Evolutionary conservation across 139 green algal species (phyloP).

Genomic region (Asterochloris erici): DNA sequence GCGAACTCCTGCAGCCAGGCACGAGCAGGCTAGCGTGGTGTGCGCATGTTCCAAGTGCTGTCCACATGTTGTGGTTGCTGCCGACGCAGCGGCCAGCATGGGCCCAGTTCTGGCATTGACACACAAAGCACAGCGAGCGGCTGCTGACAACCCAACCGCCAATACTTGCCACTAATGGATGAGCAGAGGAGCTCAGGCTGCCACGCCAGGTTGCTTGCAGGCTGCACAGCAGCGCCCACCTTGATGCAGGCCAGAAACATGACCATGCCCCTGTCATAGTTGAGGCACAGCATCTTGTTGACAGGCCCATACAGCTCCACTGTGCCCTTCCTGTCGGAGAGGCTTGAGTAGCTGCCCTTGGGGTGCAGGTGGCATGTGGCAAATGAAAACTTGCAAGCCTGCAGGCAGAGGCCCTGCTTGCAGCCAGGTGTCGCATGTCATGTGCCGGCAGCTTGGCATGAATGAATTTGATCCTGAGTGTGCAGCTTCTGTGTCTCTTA

Average conservation of each 20-base stretch:
- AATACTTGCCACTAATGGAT: no score
- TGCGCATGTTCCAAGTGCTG: no score
- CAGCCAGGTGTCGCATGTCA: no score
- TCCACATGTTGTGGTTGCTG: no score
- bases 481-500: no score
- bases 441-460: no score
- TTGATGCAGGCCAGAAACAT: slow-evolving; percentile 76
- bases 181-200: background rate
- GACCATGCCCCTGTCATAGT: slow-evolving; percentile 86
- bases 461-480: no score
- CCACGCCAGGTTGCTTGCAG: background rate
- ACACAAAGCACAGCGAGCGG: no score
- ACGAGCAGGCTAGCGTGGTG: background rate
- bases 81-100: no score
- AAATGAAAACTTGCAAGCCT: slow-evolving; percentile 57
- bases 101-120: no score
- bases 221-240: slow-evolving; percentile 20
- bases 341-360: slow-evolving; percentile 79
- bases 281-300: slow-evolving; percentile 69
- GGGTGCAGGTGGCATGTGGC: slow-evolving; percentile 66
- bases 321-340: slow-evolving; percentile 63
- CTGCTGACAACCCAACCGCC: no score
- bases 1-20: slow-evolving; percentile 67
- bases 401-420: background rate
- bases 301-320: slow-evolving; percentile 92